Conservation (phyloP, 169 alveolate species). For the Cryptosporidium sp. region DNA sequence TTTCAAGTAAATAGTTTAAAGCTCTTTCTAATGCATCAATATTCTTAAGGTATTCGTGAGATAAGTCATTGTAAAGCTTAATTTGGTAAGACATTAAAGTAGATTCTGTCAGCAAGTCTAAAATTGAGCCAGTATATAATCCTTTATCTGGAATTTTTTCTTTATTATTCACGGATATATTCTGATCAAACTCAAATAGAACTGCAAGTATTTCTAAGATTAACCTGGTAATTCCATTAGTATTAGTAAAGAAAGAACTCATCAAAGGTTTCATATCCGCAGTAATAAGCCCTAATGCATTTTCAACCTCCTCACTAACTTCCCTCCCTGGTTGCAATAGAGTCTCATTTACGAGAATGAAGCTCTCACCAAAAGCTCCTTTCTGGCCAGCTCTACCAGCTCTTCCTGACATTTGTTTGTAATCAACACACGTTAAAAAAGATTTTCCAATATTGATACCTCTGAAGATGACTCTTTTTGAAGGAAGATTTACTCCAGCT, state of each 20-base stretch:
- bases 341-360: conserved; percentile 38
- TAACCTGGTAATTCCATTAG: conserved; percentile 35
- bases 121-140: background rate
- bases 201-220: conserved; percentile 51
- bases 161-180: background rate
- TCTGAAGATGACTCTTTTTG: conserved; percentile 85
- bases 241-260: conserved; percentile 48
- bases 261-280: conserved; percentile 46
- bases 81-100: conserved; percentile 54
- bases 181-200: conserved; percentile 9
- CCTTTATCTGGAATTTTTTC: background rate
- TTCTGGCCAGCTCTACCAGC: conserved; percentile 84
- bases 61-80: background rate
- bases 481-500: conserved; percentile 89
- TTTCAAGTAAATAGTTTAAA: conserved; percentile 18
- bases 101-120: conserved; percentile 31
- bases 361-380: conserved; percentile 78
- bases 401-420: conserved; percentile 88
- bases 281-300: conserved; percentile 23
- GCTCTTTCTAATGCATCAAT: conserved; percentile 2
- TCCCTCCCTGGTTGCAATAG: background rate
- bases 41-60: background rate
- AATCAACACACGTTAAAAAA: conserved; percentile 79
- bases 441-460: conserved; percentile 81
- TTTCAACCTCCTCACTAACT: conserved; percentile 17